Evolutionary conservation across 805 yeast species (phyloP).

Genomic region (Alloascoidea africana): DNA sequence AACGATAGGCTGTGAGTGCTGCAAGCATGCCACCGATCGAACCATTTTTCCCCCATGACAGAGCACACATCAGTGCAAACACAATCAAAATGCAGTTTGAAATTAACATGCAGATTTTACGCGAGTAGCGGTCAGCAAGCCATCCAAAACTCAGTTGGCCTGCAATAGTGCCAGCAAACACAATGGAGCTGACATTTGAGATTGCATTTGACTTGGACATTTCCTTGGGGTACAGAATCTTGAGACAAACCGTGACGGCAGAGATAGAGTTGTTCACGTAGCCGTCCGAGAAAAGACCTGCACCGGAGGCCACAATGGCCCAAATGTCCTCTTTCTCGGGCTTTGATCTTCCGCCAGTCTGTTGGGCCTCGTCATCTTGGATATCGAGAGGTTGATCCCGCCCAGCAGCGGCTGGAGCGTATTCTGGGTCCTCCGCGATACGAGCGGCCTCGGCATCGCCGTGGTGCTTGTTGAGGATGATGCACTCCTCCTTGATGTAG

Average conservation of each 20-base stretch:
- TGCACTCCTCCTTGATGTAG: too few species aligned
- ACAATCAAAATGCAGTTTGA: slow-evolving; percentile 65
- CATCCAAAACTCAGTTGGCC: slow-evolving; percentile 78
- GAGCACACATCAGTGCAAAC: slow-evolving; percentile 68
- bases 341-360: too few species aligned
- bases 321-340: slow-evolving; percentile 38
- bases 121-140: slow-evolving; percentile 62
- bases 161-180: slow-evolving; percentile 81
- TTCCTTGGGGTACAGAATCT: slow-evolving; percentile 45
- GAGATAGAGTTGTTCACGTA: slow-evolving; percentile 78
- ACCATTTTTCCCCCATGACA: slow-evolving; percentile 72
- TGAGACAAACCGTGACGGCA: slow-evolving; percentile 59
- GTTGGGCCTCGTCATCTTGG: too few species aligned
- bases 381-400: too few species aligned
- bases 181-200: slow-evolving; percentile 72
- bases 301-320: slow-evolving; percentile 76
- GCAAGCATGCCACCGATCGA: slow-evolving; percentile 65
- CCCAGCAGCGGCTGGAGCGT: too few species aligned
- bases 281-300: slow-evolving; percentile 89
- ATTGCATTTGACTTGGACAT: slow-evolving; percentile 55
- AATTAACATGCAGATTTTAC: slow-evolving; percentile 71
- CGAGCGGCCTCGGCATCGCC: too few species aligned
- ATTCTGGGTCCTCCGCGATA: too few species aligned
- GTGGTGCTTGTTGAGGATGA: too few species aligned
- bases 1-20: slow-evolving; percentile 72